Percentiles rank a stretch among this genome's conserved stretches.
These are phyloP conservation scores for Cladosporium sp. DNA, from an alignment of 2,329 filamentous ascomycete species.

Conservation along the genomic window DNA sequence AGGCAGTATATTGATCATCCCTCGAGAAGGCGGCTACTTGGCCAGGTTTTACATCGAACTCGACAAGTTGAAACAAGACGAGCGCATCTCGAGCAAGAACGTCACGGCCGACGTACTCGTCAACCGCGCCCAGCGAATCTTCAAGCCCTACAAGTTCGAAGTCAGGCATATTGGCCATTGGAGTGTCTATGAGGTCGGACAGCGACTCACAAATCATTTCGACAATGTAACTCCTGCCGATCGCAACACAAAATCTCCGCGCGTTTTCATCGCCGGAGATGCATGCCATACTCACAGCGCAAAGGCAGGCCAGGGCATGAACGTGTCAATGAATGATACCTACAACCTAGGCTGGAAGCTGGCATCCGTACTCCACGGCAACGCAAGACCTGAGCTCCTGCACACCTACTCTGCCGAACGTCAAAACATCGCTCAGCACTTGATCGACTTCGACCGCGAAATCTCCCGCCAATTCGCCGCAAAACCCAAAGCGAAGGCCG, in stretches of 20 bases:
- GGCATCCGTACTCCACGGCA: slow-evolving; percentile 39
- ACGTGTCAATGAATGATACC: slow-evolving; percentile 62
- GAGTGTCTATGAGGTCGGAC: slow-evolving; percentile 54
- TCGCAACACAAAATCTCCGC: slow-evolving; percentile 44
- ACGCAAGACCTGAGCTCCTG: slow-evolving; percentile 32
- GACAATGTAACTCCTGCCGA: slow-evolving; percentile 52
- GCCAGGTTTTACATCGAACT: slow-evolving; percentile 32
- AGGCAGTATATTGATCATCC: slow-evolving; percentile 75
- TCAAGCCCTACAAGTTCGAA: slow-evolving; percentile 60
- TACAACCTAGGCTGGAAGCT: slow-evolving; percentile 56
- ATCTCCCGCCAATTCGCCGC: slow-evolving; percentile 44
- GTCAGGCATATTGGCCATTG: slow-evolving; percentile 63
- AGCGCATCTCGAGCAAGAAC: slow-evolving; percentile 51
- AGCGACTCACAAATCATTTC: slow-evolving; percentile 59
- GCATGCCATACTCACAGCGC: slow-evolving; percentile 50
- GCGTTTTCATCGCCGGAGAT: slow-evolving; percentile 66
- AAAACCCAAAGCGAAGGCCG: slow-evolving; percentile 22
- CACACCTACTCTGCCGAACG: slow-evolving; percentile 51
- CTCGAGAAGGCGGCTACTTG: slow-evolving; percentile 35
- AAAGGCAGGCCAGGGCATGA: slow-evolving; percentile 67
- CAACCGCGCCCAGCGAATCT: slow-evolving; percentile 55
- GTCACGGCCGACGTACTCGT: slow-evolving; percentile 61
- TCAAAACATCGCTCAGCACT: slow-evolving; percentile 54
- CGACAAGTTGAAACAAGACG: slow-evolving; percentile 38
- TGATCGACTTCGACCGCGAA: slow-evolving; percentile 53